phyloP scores from a whole-genome alignment of 23 red algal species.

The Gracilariopsis chorda region DNA sequence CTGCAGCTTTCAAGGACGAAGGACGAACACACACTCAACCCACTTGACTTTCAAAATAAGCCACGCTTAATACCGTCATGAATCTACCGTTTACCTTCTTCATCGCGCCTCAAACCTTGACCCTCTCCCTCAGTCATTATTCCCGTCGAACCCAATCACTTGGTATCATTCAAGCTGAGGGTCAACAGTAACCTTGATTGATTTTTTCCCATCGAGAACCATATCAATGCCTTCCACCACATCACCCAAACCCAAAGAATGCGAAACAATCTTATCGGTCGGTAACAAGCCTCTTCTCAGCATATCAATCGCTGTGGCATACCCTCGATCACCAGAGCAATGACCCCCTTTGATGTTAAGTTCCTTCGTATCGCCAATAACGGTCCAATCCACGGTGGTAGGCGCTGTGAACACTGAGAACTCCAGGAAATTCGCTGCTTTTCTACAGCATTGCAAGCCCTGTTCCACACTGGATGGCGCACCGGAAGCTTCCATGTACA shows the following conservation, averaged over 20 bases:
- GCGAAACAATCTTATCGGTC: constrained; percentile 63
- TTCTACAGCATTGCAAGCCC: constrained; percentile 65
- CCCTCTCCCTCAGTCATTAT: too few relatives aligned
- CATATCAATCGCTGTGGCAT: constrained; percentile 65
- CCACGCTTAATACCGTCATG: too few relatives aligned
- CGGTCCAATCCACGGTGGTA: constrained; percentile 68
- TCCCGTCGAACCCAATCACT: too few relatives aligned
- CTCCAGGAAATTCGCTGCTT: constrained; percentile 70
- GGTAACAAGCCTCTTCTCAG: constrained; percentile 56
- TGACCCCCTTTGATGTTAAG: constrained; percentile 73
- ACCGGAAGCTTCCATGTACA: constrained; percentile 85
- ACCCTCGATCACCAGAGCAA: constrained; percentile 78
- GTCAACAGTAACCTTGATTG: constrained; percentile 34
- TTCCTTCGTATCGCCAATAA: constrained; percentile 82
- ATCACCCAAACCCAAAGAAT: constrained; percentile 51
- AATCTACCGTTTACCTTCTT: too few relatives aligned
- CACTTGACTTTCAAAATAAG: too few relatives aligned
- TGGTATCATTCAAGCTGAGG: not conserved
- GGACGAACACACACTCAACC: too few relatives aligned
- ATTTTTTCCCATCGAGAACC: constrained; percentile 46
- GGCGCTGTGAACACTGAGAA: constrained; percentile 75
- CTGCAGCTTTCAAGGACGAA: too few relatives aligned
- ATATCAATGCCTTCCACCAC: constrained; percentile 56
- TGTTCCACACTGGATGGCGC: constrained; percentile 53
- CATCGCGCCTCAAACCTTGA: too few relatives aligned